Percentiles rank a stretch among this genome's conserved stretches.
Evolutionary conservation across 2,329 filamentous ascomycete genomes (phyloP).

Genomic region (Thermothelomyces thermophilus): DNA sequence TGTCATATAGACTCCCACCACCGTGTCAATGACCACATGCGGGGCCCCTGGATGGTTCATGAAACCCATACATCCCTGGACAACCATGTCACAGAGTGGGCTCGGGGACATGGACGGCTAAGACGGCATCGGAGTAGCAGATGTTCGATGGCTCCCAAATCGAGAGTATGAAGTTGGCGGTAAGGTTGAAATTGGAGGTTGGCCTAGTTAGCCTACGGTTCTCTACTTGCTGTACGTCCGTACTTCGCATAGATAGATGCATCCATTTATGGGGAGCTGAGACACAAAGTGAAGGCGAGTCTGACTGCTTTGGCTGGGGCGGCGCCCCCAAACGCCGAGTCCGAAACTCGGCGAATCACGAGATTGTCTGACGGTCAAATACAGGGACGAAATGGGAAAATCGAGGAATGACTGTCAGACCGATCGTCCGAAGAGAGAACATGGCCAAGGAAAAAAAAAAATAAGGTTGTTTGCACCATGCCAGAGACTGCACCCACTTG

Average conservation of each 20-base stretch:
- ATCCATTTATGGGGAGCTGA: too few relatives aligned
- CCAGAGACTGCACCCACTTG: not conserved
- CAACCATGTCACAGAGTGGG: constrained; percentile 1
- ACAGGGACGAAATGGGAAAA: too few relatives aligned
- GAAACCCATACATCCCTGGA: constrained; percentile 16
- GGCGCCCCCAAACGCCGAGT: too few relatives aligned
- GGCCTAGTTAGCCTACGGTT: too few relatives aligned
- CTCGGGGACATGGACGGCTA: not conserved
- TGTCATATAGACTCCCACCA: constrained; percentile 15
- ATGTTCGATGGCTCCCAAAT: not conserved
- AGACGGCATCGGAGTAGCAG: not conserved
- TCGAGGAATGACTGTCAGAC: not conserved
- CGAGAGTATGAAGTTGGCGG: not conserved
- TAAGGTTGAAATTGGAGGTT: not conserved
- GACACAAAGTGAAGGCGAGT: too few relatives aligned
- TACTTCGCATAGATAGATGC: too few relatives aligned
- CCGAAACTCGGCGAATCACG: too few relatives aligned
- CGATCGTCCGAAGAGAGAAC: not conserved
- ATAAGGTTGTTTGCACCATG: constrained; percentile 1
- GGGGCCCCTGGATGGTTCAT: constrained; percentile 2
- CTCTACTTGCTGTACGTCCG: too few relatives aligned
- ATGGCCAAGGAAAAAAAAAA: too few relatives aligned
- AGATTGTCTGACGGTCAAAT: too few relatives aligned
- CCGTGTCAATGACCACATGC: constrained; percentile 8
- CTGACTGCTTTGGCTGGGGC: too few relatives aligned